Percentiles rank a stretch among this genome's conserved stretches.
phyloP scores from a whole-genome alignment of 257 asterid species.

The Solanum medicagineum region DNA sequence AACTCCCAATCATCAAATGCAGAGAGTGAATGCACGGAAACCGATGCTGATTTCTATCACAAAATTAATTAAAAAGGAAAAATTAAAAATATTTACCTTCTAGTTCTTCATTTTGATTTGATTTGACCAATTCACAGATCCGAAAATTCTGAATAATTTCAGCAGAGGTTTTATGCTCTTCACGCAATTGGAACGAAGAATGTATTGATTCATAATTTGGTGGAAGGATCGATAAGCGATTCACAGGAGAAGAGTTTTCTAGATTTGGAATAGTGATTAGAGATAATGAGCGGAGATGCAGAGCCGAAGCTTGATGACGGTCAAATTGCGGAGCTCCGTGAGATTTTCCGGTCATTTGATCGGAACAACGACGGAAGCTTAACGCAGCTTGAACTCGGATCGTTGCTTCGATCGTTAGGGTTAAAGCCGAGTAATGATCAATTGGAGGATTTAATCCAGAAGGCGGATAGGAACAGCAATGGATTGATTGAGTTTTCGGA shows the following conservation, averaged over 20 bases:
- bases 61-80: neutral
- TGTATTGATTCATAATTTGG: neutral
- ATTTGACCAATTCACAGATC: neutral
- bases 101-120: neutral
- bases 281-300: conserved; percentile 24
- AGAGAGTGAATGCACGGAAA: neutral
- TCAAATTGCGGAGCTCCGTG: conserved; percentile 60
- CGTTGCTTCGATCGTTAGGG: conserved; percentile 52
- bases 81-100: neutral
- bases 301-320: conserved; percentile 41
- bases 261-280: neutral
- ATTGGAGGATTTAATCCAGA: conserved; percentile 51
- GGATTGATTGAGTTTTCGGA: conserved; percentile 73
- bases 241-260: neutral
- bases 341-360: conserved; percentile 62
- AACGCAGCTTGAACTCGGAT: conserved; percentile 66
- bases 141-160: neutral
- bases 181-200: neutral
- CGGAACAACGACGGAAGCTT: conserved; percentile 66
- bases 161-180: neutral
- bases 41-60: neutral
- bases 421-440: conserved; percentile 60
- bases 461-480: conserved; percentile 52
- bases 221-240: neutral
- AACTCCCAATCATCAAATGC: neutral